Evolutionary conservation across 257 asterid species (phyloP), one percentile per base, ranked within the genome.

Genomic region (Capsicum baccatum): DNA sequence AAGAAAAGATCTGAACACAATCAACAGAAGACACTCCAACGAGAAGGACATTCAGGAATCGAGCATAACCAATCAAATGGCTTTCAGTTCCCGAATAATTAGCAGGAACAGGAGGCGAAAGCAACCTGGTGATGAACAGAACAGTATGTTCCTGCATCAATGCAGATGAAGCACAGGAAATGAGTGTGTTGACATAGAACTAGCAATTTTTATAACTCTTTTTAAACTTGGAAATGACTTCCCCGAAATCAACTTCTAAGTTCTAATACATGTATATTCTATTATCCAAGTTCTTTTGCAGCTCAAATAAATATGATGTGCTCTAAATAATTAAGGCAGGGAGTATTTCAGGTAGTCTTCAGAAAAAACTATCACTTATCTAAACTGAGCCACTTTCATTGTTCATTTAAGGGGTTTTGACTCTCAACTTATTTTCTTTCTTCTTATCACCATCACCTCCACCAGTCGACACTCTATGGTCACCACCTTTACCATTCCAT

Each of bases 41-140:
- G 83, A 94, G 97, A 84, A 97, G 89, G 90, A 94, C 94, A 87
- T 97, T 94, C 92, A 97, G 87, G 88, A 92, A 89, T 85, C 97
- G 97, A 84, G 97, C 99, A 89, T 86, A 90, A 83, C 91, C 91
- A 84, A 97, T 92, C 92, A 97, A 87, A 92, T 92, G 95, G 87
- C 97, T 91, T 84, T 94, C 98, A 82, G 89, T 90, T 83, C 95
- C 99, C 74, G 95, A 89, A 86, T 87, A 89, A 86, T 91, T 94
- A 79, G 88, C 79, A 86, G 98, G 96, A 86, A 89, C 91, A 84
- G 94, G 88, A 88, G 99, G 97, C 0, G 98, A 90, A 82, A 97
- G 96, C 94, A 97, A 86, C 86, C 92, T 90, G 85, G 92, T 92
- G 86, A 97, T 95, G 87, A 94, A 88, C 83, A 91, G 85, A 67